Percentiles rank a stretch among this genome's conserved stretches.
Conservation (phyloP, 2,329 filamentous ascomycete species). For the Basipetospora chlamydospora region DNA sequence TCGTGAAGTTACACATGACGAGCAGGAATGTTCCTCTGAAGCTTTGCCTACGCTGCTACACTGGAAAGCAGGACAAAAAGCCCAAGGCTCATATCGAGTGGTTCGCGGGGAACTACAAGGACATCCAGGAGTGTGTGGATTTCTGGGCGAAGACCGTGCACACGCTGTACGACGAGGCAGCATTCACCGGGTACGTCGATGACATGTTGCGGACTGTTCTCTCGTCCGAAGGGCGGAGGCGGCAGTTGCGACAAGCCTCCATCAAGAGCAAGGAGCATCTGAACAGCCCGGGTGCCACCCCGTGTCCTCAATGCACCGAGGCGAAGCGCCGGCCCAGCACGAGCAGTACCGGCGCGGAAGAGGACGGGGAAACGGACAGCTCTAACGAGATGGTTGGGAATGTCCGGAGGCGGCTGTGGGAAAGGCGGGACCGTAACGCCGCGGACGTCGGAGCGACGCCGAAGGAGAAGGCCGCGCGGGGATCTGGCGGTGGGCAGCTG, state of each 20-base stretch:
- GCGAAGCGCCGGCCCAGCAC: background rate
- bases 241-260: background rate
- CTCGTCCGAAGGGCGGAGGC: background rate
- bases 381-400: background rate
- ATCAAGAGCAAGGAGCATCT: background rate
- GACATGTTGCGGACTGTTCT: background rate
- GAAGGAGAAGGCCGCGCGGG: background rate
- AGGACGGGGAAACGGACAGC: background rate
- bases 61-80: background rate
- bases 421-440: background rate
- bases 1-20: background rate
- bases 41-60: background rate
- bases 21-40: background rate
- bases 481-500: background rate
- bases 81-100: background rate
- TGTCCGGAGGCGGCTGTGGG: background rate
- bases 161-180: background rate
- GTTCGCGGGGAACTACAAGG: background rate
- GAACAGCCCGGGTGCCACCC: background rate
- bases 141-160: background rate
- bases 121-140: background rate
- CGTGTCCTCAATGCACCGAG: background rate
- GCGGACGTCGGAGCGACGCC: background rate
- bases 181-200: background rate
- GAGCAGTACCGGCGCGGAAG: background rate